Evolutionary conservation across 768 basidiomycete genomes (phyloP).

Genomic region (Russula olivacea): DNA sequence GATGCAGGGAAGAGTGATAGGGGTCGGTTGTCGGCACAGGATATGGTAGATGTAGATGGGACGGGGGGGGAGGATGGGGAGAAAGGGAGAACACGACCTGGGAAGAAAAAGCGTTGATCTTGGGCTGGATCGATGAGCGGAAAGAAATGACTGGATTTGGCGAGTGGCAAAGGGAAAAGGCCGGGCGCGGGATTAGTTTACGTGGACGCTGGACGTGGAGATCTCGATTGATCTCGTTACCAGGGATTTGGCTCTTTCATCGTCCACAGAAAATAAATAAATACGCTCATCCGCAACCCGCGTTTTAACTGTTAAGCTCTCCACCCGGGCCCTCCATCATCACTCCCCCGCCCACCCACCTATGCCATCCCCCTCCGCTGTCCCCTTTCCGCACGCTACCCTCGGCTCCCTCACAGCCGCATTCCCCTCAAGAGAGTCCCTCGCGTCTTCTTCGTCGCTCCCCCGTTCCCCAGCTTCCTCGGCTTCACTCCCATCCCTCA

Average conservation of each 20-base stretch:
- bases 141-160: constrained; percentile 15
- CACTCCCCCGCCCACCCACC: constrained; percentile 1
- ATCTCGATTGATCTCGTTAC: constrained; percentile 15
- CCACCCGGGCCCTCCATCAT: constrained; percentile 3
- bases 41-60: neutral
- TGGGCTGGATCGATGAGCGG: constrained; percentile 11
- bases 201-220: constrained; percentile 4
- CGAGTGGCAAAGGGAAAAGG: constrained; percentile 2
- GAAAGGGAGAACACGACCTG: neutral
- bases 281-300: constrained; percentile 8
- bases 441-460: constrained; percentile 20
- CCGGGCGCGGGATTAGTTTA: constrained; percentile 23
- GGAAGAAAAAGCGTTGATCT: neutral
- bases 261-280: constrained; percentile 7
- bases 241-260: neutral
- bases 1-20: neutral
- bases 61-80: neutral
- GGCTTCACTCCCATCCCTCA: constrained; percentile 27
- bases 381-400: constrained; percentile 9
- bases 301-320: constrained; percentile 15
- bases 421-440: constrained; percentile 17
- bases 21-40: neutral
- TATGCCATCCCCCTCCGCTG: constrained; percentile 3
- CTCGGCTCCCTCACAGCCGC: constrained; percentile 20
- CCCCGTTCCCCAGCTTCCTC: constrained; percentile 22